These are phyloP conservation scores for Colletotrichum endophyticum DNA, from an alignment of 2,329 filamentous ascomycete species.

Conservation along the genomic window DNA sequence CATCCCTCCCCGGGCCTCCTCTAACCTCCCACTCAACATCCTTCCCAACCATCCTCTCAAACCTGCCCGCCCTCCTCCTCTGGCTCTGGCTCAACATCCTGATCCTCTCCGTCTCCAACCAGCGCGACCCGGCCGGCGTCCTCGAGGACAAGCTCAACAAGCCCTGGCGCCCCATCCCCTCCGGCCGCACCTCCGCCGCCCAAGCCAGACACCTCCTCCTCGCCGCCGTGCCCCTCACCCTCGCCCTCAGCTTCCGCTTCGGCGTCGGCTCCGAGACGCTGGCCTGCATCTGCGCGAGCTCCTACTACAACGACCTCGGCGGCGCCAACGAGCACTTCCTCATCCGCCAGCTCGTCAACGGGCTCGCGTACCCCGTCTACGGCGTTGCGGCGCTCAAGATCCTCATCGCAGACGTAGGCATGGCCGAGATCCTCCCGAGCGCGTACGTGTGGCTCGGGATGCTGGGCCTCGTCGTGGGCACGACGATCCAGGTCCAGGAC, in stretches of 20 bases:
- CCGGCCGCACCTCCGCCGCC: background rate
- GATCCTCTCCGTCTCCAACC: background rate
- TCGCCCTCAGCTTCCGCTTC: background rate
- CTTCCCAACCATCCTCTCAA: background rate
- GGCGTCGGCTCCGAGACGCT: background rate
- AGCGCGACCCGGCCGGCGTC: background rate
- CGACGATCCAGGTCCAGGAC: background rate
- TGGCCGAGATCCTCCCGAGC: background rate
- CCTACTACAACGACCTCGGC: background rate
- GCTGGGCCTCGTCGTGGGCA: background rate
- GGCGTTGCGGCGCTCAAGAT: background rate
- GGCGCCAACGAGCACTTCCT: background rate
- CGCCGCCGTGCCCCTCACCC: background rate
- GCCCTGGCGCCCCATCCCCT: background rate
- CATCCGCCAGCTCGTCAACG: background rate
- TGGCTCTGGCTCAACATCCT: background rate
- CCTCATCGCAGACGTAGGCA: background rate
- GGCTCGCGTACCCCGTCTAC: background rate
- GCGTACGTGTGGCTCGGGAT: background rate
- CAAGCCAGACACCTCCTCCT: background rate
- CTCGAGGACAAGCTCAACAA: background rate
- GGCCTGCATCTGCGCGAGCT: background rate
- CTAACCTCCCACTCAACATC: background rate
- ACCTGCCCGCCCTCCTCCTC: background rate
- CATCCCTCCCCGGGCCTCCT: background rate